A percentile compares a stretch with the other conserved stretches of the same genome.
Conservation (phyloP, 2,329 filamentous ascomycete species). For the Samsoniella hepiali region DNA sequence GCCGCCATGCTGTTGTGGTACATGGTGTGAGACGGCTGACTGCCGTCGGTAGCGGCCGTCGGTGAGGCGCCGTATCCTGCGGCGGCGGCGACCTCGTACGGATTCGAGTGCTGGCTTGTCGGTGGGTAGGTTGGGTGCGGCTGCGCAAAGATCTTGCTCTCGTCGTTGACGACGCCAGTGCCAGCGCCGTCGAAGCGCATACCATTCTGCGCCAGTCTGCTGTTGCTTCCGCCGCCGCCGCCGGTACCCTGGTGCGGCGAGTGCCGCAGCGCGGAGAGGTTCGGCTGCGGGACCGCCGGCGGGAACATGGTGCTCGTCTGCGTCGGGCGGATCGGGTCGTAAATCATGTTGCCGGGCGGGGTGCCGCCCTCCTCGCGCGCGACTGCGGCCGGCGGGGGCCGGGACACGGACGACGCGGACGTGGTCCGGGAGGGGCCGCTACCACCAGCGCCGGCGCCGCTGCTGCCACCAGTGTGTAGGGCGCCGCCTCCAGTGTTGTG, state of each 20-base stretch:
- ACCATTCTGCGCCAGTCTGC: slow-evolving; percentile 22
- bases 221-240: slow-evolving; percentile 22
- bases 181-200: slow-evolving; percentile 25
- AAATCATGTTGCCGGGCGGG: slow-evolving; percentile 57
- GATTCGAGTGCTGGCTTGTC: slow-evolving; percentile 39
- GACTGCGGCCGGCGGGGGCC: not conserved
- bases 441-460: not conserved
- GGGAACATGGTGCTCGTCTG: slow-evolving; percentile 48
- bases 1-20: slow-evolving; percentile 29
- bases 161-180: slow-evolving; percentile 26
- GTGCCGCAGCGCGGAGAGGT: slow-evolving; percentile 46
- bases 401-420: not conserved
- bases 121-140: slow-evolving; percentile 36
- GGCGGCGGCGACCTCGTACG: slow-evolving; percentile 34
- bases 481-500: slow-evolving; percentile 26
- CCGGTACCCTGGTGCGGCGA: slow-evolving; percentile 35
- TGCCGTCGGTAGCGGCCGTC: slow-evolving; percentile 30
- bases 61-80: slow-evolving; percentile 39
- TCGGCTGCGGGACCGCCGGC: slow-evolving; percentile 47
- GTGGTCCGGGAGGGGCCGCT: not conserved
- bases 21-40: slow-evolving; percentile 20
- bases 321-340: slow-evolving; percentile 57
- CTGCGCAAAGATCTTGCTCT: slow-evolving; percentile 32
- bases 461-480: too few species aligned
- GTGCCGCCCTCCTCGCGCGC: slow-evolving; percentile 40